Evolutionary conservation across 345 rosid species (phyloP), one percentile per base, ranked within the genome.

Genomic region (Boechera stricta): DNA sequence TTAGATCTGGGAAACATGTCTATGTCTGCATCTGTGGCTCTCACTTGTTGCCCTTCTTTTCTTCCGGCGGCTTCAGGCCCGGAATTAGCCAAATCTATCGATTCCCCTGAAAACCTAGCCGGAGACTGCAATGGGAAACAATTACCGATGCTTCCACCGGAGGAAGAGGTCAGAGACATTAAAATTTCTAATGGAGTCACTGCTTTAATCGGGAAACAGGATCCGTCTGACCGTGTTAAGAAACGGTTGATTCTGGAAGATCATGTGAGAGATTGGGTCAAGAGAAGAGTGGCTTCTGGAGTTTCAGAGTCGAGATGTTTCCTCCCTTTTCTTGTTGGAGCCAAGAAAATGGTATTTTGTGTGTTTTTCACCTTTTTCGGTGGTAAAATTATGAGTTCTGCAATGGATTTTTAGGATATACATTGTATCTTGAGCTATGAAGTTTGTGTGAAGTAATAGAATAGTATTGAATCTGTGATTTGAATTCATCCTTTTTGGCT

Each of bases 321-420:
- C 61, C 91, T 94, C 48, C 96, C 98, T 10, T 94, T 94, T 67
- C 93, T 94, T 4, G 84, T 79, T 31, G 88, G 89, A 11, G 87
- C 96, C 18, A 87, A 90, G 76, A 90, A 82, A 79, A 64, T 86
- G 89, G 97, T 91, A 74, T 41, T 7, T 16, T 48, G 28, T 55
- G 10, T 41, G 16, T 67, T 7, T 4, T 2, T 16, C 35, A 11
- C 33, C 4, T 16, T 16, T 21, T 11, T 35, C 21, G 15, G 10
- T 45, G 44, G 21, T 42, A 56, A 57, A 32, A 62, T n/a, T 49
- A 48, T 24, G 69, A 48, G 15, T 16, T 13, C 31, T 51, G 38
- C 10, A 8, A 44, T 28, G 35, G 8, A 38, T 32, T 81, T 26
- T 53, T 18, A 0, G 9, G 10, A 21, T 6, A 31, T 10, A 10